Base-by-base conservation (phyloP, 2,329 filamentous ascomycete genomes). In the Venturia pyrina region DNA sequence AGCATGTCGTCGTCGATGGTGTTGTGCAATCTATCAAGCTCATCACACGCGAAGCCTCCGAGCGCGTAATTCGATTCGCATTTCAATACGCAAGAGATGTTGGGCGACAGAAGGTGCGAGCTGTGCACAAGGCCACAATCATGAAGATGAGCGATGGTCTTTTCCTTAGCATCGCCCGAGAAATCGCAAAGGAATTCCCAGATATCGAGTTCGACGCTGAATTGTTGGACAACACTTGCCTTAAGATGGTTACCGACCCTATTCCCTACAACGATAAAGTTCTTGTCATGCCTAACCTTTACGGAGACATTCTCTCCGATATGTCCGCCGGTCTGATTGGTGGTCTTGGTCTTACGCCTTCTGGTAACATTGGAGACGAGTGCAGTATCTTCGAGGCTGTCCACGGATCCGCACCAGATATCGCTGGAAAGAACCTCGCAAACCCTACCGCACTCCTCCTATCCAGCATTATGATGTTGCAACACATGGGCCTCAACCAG, bases 71-170 rank as follows among this genome's bases (percentile, higher is more conserved):
- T 71, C 89, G 93, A 76, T 99, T 92, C 79, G 95, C 96, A 74
- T 99, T 99, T 88, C 93, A 99, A 83, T 92, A 99, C 78, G 95
- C 95, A 72, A 85, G 95, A 79, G 87, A 91, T 73, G 89, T 97
- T 75, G 92, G 93, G 81, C 90, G 91, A 84, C 93, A 87, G 78
- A 97, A 97, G 89, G 93, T 98, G 75, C 91, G 93, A 75, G 93
- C 92, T 68, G 93, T 98, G 70, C 95, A 99, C 89, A 99, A 99
- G 87, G 95, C 95, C 78, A 98, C 95, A 76, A 99, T 99, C 83
- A 99, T 99, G 95, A 99, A 99, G 88, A 96, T 97, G 91, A 93
- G 89, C 77, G 95, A 99, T 79, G 95, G 95, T 82, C 90, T 99
- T 69, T 99, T 99, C 88, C 86, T 99, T 72, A 90, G 85, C 79